Conservation (phyloP, 768 basidiomycete species). For the Mrakia gelida region DNA sequence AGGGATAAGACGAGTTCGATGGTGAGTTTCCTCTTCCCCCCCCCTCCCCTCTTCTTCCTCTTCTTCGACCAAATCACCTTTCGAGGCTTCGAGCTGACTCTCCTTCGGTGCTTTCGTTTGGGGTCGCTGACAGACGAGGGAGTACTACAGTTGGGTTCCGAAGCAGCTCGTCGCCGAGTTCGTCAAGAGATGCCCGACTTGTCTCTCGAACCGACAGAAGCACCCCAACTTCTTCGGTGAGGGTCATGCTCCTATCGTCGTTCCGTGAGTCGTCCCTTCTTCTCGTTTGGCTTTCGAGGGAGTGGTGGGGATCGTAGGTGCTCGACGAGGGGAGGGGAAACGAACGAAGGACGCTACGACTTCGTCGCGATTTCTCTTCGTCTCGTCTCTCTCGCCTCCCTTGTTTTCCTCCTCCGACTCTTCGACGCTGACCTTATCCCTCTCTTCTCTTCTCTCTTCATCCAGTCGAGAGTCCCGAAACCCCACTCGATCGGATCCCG, state of each 20-base stretch:
- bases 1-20: constrained; percentile 68
- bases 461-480: neutral
- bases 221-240: constrained; percentile 16
- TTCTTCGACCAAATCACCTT: too few species aligned
- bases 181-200: constrained; percentile 74
- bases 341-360: neutral
- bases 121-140: constrained; percentile 50
- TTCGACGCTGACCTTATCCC: neutral
- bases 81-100: neutral
- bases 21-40: constrained; percentile 29
- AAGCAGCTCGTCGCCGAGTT: constrained; percentile 77
- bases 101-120: neutral
- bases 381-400: too few species aligned
- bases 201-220: constrained; percentile 50
- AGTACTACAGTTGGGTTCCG: constrained; percentile 75
- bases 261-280: neutral
- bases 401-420: too few species aligned
- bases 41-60: neutral
- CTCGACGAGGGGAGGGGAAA: neutral
- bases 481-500: neutral
- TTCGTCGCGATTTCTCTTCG: neutral
- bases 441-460: neutral
- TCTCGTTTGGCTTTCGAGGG: too few species aligned
- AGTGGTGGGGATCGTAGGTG: neutral
- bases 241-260: neutral